Evolutionary conservation across 768 basidiomycete species (phyloP), one percentile per base, ranked within the genome.

Genomic region (Calvatia gigantea): DNA sequence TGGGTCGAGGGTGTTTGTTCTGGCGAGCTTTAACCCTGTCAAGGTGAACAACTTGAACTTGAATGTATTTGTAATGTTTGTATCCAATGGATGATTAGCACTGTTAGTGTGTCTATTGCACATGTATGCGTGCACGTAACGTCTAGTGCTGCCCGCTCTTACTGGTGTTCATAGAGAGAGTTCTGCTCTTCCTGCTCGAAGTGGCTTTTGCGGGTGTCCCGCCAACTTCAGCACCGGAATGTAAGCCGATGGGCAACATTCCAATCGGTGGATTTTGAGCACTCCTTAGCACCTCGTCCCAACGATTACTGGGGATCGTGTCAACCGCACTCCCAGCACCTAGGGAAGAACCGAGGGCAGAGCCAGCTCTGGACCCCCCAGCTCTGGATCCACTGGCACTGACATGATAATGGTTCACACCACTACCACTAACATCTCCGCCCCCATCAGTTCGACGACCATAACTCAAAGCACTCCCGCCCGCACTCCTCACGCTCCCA

Each of bases 1-100:
- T 94, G 90, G 85, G 64, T 98, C 6, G 96, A 98, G 68, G 77
- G 70, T 2, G 77, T 95, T 1, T 94, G 91, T 64, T 87, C 88
- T 31, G 93, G 93, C 15, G 73, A 71, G 44, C 38, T 73, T 21
- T 78, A 60, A 70, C n/a, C n/a, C n/a, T n/a, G n/a, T n/a, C n/a
- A 45, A 28, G 15, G 12, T n/a, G 38, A 19, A 15, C 12, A 15
- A 4, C 50, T n/a, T 41, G 33, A 35, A 29, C 15, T 45, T 8
- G 9, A n/a, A n/a, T 37, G 35, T 37, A 37, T 37, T 37, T 37
- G 35, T 37, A 37, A 37, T 37, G 11, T n/a, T 37, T n/a, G 2
- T 37, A 37, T 11, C n/a, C n/a, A n/a, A n/a, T n/a, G n/a, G n/a
- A n/a, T n/a, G n/a, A n/a, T n/a, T n/a, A n/a, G n/a, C n/a, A n/a